These are phyloP conservation scores for Prunus dulcis DNA, from an alignment of 306 rosid genomes.

Conservation along the genomic window DNA sequence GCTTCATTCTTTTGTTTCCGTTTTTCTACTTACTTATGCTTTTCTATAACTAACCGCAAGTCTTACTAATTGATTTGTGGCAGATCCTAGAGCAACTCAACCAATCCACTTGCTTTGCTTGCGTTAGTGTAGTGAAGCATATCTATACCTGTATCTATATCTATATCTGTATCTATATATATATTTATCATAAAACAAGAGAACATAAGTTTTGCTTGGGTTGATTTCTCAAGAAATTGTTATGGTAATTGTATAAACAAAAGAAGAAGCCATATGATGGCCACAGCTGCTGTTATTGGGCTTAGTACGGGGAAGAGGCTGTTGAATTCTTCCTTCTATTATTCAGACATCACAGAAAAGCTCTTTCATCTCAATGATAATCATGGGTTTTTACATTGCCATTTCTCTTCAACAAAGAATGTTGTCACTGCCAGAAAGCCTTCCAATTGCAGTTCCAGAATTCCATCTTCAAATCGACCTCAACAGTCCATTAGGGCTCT, in stretches of 20 bases:
- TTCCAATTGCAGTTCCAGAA: conserved; percentile 45
- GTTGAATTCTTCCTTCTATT: conserved; percentile 70
- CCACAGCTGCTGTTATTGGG: conserved; percentile 87
- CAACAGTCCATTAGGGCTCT: conserved; percentile 60
- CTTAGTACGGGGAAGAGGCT: conserved; percentile 78
- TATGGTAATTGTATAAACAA: conserved; percentile 43
- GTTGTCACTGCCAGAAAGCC: conserved; percentile 51
- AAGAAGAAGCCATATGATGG: conserved; percentile 63
- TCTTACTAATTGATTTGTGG: background rate
- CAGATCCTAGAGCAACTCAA: background rate
- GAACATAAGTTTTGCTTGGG: background rate
- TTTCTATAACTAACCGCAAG: background rate
- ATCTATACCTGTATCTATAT: too few relatives aligned
- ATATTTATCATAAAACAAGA: background rate
- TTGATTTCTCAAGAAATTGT: background rate
- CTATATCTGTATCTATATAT: too few relatives aligned
- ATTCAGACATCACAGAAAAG: conserved; percentile 74
- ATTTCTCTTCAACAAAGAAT: conserved; percentile 46
- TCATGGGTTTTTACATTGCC: conserved; percentile 44
- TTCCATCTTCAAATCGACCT: conserved; percentile 38
- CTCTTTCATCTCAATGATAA: conserved; percentile 45
- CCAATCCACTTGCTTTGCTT: background rate
- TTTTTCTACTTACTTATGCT: too few relatives aligned
- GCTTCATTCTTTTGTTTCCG: too few relatives aligned
- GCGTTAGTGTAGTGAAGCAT: background rate